Conservation (phyloP, 371 early-diverging fungal species). For the Amoeboaphelidium protococcarum region DNA sequence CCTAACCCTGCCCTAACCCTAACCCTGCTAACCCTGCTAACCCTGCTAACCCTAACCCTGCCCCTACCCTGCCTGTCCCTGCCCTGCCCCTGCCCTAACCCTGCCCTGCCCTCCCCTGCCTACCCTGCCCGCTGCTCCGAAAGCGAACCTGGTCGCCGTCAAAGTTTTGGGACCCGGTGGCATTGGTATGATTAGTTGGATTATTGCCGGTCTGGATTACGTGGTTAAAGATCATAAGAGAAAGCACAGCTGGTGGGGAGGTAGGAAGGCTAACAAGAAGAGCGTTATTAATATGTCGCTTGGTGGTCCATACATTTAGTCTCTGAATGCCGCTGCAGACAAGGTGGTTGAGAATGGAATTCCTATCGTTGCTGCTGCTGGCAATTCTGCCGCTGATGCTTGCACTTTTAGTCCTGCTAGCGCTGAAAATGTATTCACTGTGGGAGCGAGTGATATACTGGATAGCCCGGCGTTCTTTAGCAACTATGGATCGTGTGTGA, state of each 20-base stretch:
- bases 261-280: background rate
- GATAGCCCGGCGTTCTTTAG: slow-evolving; percentile 61
- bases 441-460: slow-evolving; percentile 54
- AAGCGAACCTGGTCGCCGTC: slow-evolving; percentile 12
- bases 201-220: slow-evolving; percentile 38
- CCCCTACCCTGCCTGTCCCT: too few relatives aligned
- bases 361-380: slow-evolving; percentile 91
- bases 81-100: too few relatives aligned
- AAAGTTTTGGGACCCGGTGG: slow-evolving; percentile 10
- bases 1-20: too few relatives aligned
- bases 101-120: too few relatives aligned
- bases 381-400: slow-evolving; percentile 83
- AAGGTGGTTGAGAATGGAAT: slow-evolving; percentile 51
- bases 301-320: slow-evolving; percentile 22
- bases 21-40: too few relatives aligned
- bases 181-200: slow-evolving; percentile 21
- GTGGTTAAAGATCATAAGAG: slow-evolving; percentile 13
- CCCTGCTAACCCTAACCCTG: too few relatives aligned
- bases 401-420: slow-evolving; percentile 89
- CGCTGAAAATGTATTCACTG: slow-evolving; percentile 72
- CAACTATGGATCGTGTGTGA: slow-evolving; percentile 73
- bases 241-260: background rate
- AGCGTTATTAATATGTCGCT: background rate
- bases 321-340: slow-evolving; percentile 37
- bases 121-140: slow-evolving; percentile 13